Conservation (phyloP, 2,329 filamentous ascomycete species). For the Dactylellina leptospora region DNA sequence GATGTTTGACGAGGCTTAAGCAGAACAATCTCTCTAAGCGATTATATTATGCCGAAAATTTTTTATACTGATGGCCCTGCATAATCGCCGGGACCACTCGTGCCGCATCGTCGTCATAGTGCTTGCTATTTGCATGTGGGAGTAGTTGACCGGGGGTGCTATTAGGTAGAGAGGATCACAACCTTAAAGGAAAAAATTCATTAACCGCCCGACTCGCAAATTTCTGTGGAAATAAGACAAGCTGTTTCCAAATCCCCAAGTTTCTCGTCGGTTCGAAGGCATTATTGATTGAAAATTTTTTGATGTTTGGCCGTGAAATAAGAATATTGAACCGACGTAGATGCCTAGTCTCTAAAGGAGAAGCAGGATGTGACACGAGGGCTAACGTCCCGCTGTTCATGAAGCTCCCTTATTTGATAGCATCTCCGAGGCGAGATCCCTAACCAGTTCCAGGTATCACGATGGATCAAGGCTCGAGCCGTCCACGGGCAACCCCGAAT, state of each 20-base stretch:
- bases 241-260: too few species aligned
- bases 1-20: neutral
- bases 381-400: neutral
- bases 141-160: neutral
- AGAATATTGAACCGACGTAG: neutral
- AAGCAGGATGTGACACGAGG: neutral
- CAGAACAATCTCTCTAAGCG: neutral
- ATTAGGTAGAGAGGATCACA: neutral
- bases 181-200: too few species aligned
- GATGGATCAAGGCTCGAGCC: neutral
- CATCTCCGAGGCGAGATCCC: neutral
- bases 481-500: neutral
- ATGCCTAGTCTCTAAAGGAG: neutral
- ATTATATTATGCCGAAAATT: neutral
- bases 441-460: neutral
- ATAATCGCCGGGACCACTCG: neutral
- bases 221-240: neutral
- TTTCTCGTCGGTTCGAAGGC: too few species aligned
- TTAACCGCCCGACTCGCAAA: constrained; percentile 1
- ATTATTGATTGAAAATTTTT: too few species aligned
- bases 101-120: constrained; percentile 1
- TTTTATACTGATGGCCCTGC: neutral
- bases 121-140: neutral
- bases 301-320: too few species aligned
- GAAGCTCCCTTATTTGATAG: neutral